A percentile compares a stretch with the other conserved stretches of the same genome.
Evolutionary conservation across 2,329 filamentous ascomycete species (phyloP).

Genomic region (Zasmidium cellare): DNA sequence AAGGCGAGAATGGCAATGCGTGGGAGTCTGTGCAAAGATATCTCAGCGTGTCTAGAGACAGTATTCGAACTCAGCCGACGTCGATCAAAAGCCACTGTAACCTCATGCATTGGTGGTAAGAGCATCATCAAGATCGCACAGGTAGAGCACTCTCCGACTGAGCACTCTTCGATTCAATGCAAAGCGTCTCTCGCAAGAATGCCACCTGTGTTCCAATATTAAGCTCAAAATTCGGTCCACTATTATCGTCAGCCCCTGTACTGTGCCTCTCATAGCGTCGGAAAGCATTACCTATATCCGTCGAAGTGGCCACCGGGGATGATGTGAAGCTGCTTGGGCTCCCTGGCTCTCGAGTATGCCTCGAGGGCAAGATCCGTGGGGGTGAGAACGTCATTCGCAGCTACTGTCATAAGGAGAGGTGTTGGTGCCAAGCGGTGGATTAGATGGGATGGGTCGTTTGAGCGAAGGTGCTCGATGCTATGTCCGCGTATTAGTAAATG

Average conservation of each 20-base stretch:
- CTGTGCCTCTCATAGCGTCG: background rate
- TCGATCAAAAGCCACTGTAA: too few species aligned
- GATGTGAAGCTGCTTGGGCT: slow-evolving; percentile 42
- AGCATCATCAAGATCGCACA: too few species aligned
- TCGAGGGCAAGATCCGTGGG: slow-evolving; percentile 37
- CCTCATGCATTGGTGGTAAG: too few species aligned
- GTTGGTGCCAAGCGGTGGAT: slow-evolving; percentile 42
- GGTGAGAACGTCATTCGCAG: slow-evolving; percentile 36
- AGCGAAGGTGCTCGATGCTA: slow-evolving; percentile 31
- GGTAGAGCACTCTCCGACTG: too few species aligned
- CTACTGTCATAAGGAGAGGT: slow-evolving; percentile 41
- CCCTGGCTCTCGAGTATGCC: slow-evolving; percentile 38
- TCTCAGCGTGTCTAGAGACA: too few species aligned
- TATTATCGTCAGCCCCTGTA: background rate
- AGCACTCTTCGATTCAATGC: background rate
- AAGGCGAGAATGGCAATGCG: too few species aligned
- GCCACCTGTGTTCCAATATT: slow-evolving; percentile 35
- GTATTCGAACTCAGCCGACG: background rate
- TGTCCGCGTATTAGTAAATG: background rate
- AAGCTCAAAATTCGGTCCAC: slow-evolving; percentile 28
- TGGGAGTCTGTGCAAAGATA: too few species aligned
- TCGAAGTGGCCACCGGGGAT: slow-evolving; percentile 45
- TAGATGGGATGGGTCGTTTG: slow-evolving; percentile 30
- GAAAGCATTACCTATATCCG: slow-evolving; percentile 28
- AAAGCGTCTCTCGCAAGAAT: slow-evolving; percentile 28